Base-by-base conservation (phyloP, 805 yeast genomes). In the Hanseniaspora pseudoguilliermondii region DNA sequence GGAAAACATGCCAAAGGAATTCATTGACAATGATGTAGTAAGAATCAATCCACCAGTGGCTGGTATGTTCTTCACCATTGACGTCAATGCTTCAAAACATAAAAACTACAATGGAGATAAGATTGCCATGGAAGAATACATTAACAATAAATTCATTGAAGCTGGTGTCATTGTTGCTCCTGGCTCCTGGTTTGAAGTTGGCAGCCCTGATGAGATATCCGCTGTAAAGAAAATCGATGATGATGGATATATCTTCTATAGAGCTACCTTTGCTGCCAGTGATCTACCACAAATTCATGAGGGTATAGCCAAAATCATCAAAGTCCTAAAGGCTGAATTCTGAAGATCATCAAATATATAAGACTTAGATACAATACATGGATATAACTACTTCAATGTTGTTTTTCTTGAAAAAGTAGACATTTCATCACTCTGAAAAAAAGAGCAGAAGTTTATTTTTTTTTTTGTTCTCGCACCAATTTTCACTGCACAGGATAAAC, bases 261-360 rank as follows among this genome's bases (percentile, higher is more conserved):
- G 95, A 79, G 91, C 93, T 60, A 86, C 95, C 32, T 86, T 84
- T 62, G 95, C 95, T 54, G 93, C 95, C 49, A 91, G 84, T 47
- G 82, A 88, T 27, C 74, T 83, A 61, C 86, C 82, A 56, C 69
- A 76, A 59, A 74, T 86, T 61, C 76, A 66, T 52, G 61, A 64
- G 18, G 93, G 93, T 61, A 66, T 86, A 59, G 78, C 78, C 65
- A 81, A 83, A 68, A 80, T 84, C 60, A 86, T 87, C 60, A 69
- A 71, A 54, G 88, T 87, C 52, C 73, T 81, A 49, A 72, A 72
- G 60, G 71, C 72, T 47, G 89, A 82, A 68, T 86, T 67, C 42
- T 66, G 35, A 63, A 32, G 27, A 7, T 9, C 8, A 25, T 5
- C 4, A 15, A 2, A 10, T 18, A 39, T n/a, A 18, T 20, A 39